A percentile compares a stretch with the other conserved stretches of the same genome.
Evolutionary conservation across 257 asterid species (phyloP).

Genomic region (Nicotiana sylvestris): DNA sequence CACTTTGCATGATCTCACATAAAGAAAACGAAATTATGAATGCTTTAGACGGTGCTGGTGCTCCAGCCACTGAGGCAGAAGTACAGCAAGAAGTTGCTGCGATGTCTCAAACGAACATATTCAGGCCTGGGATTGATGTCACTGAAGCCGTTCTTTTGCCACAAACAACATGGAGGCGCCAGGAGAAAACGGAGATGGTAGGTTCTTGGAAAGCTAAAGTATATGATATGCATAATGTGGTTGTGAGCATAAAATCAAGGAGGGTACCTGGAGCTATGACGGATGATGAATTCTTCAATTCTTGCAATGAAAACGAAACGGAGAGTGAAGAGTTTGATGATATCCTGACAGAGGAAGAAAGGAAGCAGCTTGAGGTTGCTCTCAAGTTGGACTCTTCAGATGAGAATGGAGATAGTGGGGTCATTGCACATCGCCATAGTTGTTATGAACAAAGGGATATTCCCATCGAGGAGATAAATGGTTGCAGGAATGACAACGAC

Average conservation of each 20-base stretch:
- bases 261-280: slow-evolving; percentile 94
- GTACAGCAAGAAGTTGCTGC: slow-evolving; percentile 83
- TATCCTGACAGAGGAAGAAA: slow-evolving; percentile 84
- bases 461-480: slow-evolving; percentile 56
- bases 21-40: slow-evolving; percentile 90
- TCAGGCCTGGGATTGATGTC: slow-evolving; percentile 94
- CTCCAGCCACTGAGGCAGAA: slow-evolving; percentile 82
- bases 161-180: slow-evolving; percentile 87
- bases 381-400: slow-evolving; percentile 70
- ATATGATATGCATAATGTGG: slow-evolving; percentile 93
- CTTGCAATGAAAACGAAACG: slow-evolving; percentile 68
- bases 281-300: slow-evolving; percentile 74
- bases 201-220: slow-evolving; percentile 91
- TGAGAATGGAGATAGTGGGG: slow-evolving; percentile 53
- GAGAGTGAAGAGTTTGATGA: slow-evolving; percentile 73
- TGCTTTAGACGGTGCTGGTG: slow-evolving; percentile 96
- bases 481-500: slow-evolving; percentile 34
- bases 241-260: slow-evolving; percentile 91
- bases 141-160: slow-evolving; percentile 91
- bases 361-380: slow-evolving; percentile 85
- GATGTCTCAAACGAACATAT: slow-evolving; percentile 89
- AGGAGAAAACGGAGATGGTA: slow-evolving; percentile 75
- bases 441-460: slow-evolving; percentile 79
- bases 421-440: slow-evolving; percentile 77
- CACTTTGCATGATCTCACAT: slow-evolving; percentile 81